Base-by-base conservation (phyloP, 345 rosid species). In the Gynandropsis gynandra region DNA sequence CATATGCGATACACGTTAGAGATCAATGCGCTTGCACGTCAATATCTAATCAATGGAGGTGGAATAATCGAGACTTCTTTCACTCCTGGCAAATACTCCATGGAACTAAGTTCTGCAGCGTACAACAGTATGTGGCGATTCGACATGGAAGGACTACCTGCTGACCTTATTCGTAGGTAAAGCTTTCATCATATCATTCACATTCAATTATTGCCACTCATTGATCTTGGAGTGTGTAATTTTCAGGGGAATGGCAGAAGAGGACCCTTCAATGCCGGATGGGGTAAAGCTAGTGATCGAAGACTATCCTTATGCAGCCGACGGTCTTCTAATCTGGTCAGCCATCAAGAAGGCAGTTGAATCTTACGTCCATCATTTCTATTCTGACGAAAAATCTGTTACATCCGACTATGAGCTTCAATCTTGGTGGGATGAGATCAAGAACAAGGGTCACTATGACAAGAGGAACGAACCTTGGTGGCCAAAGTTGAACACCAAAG, bases 381-480 rank as follows among this genome's bases (percentile, higher is more conserved):
- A 90, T 38, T 19, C 75, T 0, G 85, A 82, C 24, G 65, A 83
- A 0, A 65, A 74, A 39, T 76, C 94, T 4, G 61, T 84, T 60
- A 44, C 64, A 16, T 71, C 92, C 4, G 98, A 90, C 53, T 10
- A 65, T 8, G 98, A 90, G 74, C 87, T 90, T 56, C 95, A 80
- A 67, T 77, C 79, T 15, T 90, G 98, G 98, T 90, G 98, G 98
- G 65, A 70, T 19, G 98, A 90, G 80, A 77, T 90, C 60, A 90
- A 74, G 71, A 87, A 74, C 76, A 80, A 73, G 73, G 98, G 98
- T 59, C 96, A 87, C 57, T 50, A 50, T 24, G 85, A 90, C 82
- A 90, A 90, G 62, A 58, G 77, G 65, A 74, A 79, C 11, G 98
- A 90, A 44, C 71, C 88, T 9, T 90, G 98, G 98, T 87, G 98